These are phyloP conservation scores for Teunomyces tritomae DNA, from an alignment of 805 yeast genomes.

Conservation along the genomic window DNA sequence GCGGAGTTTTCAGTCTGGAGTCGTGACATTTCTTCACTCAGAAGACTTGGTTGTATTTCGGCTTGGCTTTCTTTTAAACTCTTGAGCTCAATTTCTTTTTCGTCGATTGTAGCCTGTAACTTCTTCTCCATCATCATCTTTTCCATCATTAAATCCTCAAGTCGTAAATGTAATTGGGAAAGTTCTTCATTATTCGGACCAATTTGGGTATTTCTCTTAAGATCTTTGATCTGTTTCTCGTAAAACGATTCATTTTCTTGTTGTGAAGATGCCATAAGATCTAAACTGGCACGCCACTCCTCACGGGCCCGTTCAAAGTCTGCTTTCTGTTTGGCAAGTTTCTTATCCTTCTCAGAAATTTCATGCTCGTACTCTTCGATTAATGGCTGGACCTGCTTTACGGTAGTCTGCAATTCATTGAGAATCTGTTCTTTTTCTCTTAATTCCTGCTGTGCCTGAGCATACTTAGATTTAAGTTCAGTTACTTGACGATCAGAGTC, in stretches of 20 bases:
- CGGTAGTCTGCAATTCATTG: slow-evolving; percentile 46
- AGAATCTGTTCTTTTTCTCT: slow-evolving; percentile 45
- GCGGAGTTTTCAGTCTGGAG: neutral
- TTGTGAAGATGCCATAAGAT: slow-evolving; percentile 52
- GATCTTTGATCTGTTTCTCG: slow-evolving; percentile 42
- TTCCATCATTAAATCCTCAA: slow-evolving; percentile 14
- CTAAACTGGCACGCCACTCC: slow-evolving; percentile 59
- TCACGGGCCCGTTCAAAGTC: slow-evolving; percentile 53
- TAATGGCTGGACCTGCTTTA: slow-evolving; percentile 47
- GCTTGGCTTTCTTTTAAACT: slow-evolving; percentile 5
- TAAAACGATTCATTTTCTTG: slow-evolving; percentile 53
- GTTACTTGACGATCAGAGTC: slow-evolving; percentile 12
- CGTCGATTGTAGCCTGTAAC: slow-evolving; percentile 12
- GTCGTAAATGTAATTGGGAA: slow-evolving; percentile 5
- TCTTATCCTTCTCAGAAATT: slow-evolving; percentile 43
- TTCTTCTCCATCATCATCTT: slow-evolving; percentile 12
- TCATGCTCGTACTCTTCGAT: slow-evolving; percentile 47
- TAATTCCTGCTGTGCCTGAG: slow-evolving; percentile 24
- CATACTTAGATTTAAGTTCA: slow-evolving; percentile 23
- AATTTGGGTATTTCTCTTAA: slow-evolving; percentile 8
- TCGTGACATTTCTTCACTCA: neutral
- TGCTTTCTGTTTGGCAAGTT: slow-evolving; percentile 43
- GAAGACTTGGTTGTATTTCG: neutral
- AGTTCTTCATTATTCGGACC: slow-evolving; percentile 8
- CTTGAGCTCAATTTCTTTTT: slow-evolving; percentile 10